These are phyloP conservation scores for Xylaria acuta DNA, from an alignment of 495 filamentous ascomycete species.

Conservation along the genomic window DNA sequence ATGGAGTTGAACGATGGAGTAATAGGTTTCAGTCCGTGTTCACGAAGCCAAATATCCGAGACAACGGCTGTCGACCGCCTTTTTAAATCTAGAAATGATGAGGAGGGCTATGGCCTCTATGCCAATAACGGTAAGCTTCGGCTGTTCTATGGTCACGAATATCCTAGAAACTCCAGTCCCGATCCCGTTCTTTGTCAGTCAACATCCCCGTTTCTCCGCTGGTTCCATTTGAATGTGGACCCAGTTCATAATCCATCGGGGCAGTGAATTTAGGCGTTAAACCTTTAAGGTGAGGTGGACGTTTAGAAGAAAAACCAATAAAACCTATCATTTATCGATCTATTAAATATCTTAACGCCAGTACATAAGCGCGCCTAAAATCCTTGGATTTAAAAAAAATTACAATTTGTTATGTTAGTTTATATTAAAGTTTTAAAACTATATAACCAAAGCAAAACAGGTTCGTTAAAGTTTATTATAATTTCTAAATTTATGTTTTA, in stretches of 20 bases:
- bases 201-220: background rate
- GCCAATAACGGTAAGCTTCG: constrained; percentile 7
- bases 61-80: background rate
- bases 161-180: background rate
- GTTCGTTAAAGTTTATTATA: no score
- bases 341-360: background rate
- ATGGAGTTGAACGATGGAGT: background rate
- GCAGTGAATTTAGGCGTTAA: background rate
- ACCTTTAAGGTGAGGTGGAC: background rate
- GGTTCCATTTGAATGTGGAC: constrained; percentile 11
- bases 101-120: background rate
- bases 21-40: background rate
- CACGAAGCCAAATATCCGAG: background rate
- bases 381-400: no score
- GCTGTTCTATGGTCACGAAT: background rate
- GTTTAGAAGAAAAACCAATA: background rate
- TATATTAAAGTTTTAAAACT: no score
- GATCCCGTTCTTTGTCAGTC: background rate
- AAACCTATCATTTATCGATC: background rate
- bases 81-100: constrained; percentile 4
- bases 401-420: no score
- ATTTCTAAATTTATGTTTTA: background rate
- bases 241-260: background rate
- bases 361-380: background rate
- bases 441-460: no score